Base-by-base conservation (phyloP, 2,329 filamentous ascomycete genomes). In the Metarhizium rileyi region DNA sequence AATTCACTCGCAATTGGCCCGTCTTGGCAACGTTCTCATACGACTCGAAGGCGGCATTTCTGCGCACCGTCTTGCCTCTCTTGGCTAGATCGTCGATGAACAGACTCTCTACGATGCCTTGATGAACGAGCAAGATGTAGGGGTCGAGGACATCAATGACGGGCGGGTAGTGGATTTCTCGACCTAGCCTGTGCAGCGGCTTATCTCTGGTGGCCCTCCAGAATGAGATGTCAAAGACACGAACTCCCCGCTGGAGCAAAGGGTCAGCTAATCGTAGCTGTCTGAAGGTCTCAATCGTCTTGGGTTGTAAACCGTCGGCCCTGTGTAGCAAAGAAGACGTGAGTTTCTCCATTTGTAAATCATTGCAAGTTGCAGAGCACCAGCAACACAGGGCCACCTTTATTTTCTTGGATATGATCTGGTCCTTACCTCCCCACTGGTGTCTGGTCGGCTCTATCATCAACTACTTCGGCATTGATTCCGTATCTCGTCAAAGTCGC, bases 221-320 rank as follows among this genome's bases (percentile, higher is more conserved):
- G 62, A 87, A 87, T 41, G 80, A 75, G 52, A 89, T 88, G 59
- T 89, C 85, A 64, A 84, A 86, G 42, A 89, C 79, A 43, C 78
- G 79, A 46, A 84, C 84, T 27, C 82, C 84, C 57, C 81, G 77
- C 54, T 78, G 77, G 40, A 89, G 65, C 27, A 89, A 65, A 2
- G 77, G 70, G 54, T 87, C 83, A n/a, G 80, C 82, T n/a, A 88
- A 67, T 30, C 83, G 74, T 71, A 89, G 80, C 66, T 87, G 84
- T 53, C 80, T 77, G 57, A 88, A 77, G 0, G 85, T 89, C 68
- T 89, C 85, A 58, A 90, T 86, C 1, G 84, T 85, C 67, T 89
- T 89, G 42, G 85, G 85, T 59, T 89, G 85, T 47, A 89, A 70
- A 38, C 85, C 85, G 63, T 89, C 86, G 53, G 84, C 84, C 63